phyloP scores from a whole-genome alignment of 306 rosid species.

The Medicago lupulina region DNA sequence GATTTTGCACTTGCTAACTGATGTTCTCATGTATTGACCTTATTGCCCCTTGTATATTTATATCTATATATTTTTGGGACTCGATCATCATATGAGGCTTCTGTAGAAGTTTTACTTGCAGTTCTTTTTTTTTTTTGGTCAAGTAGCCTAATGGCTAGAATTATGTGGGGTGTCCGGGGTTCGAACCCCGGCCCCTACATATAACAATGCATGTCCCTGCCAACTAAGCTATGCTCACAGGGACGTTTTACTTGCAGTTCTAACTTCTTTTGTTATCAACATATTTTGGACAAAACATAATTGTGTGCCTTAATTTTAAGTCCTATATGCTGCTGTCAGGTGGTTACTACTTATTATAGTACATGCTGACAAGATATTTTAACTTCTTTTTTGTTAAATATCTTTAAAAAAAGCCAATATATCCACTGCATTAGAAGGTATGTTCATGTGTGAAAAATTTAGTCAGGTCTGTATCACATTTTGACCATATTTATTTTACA shows the following conservation, averaged over 20 bases:
- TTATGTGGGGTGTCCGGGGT: no score
- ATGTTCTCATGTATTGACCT: constrained; percentile 19
- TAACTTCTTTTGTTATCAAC: neutral
- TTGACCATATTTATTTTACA: neutral
- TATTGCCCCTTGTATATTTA: neutral
- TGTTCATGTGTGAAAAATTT: neutral
- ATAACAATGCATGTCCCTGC: no score
- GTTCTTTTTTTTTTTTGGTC: no score
- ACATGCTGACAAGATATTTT: neutral
- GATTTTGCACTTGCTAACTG: constrained; percentile 11
- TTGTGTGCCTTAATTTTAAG: neutral
- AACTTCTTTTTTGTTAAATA: neutral
- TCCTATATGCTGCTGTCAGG: constrained; percentile 5
- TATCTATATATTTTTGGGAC: neutral
- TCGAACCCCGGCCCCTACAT: no score
- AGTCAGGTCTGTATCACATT: neutral
- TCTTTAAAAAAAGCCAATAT: neutral
- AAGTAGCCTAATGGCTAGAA: no score
- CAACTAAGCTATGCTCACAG: no score
- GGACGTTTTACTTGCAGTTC: constrained; percentile 19
- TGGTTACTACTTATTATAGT: neutral
- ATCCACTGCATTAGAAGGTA: constrained; percentile 2
- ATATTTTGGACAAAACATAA: constrained; percentile 9
- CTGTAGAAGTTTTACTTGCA: constrained; percentile 8
- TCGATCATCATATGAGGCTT: constrained; percentile 7